Base-by-base conservation (phyloP, 2,329 filamentous ascomycete genomes). In the Sclerotinia sclerotiorum region DNA sequence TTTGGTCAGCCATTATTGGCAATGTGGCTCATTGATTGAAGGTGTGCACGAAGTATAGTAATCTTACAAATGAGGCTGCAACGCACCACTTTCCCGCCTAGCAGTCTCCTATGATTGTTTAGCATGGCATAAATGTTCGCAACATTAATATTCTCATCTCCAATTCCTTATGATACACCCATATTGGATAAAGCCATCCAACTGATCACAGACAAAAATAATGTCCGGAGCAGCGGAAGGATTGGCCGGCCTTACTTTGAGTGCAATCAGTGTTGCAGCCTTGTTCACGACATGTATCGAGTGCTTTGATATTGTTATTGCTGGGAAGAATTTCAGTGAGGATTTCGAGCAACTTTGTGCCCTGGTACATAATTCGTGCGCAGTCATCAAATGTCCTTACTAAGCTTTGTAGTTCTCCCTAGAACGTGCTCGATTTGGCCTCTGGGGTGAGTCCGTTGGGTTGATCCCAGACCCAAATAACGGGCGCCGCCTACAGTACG, bases 231-330 rank as follows among this genome's bases (percentile, higher is more conserved):
- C 55, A 32, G 61, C 68, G 27, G 55, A 68, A 56, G 69, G 66
- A 1, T 56, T 65, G 48, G 73, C 70, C 1, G 71, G 73, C 1
- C 69, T 76, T 5, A 69, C 68, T 1, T 54, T 74, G 19, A 71
- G 73, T 32, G 70, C 65, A 5, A 55, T 76, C 3, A 73, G 73
- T 3, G 67, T 76, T 11, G 71, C 71, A 10, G 72, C 71, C 32
- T 70, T 76, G 5, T 74, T 77, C 58, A 73, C 68, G 7, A 70
- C 71, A 5, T 76, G 73, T 44, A 72, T 78, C 11, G 73, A 76
- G 13, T 73, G 70, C 32, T 77, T 74, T 35, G 70, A 77, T 57
- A 73, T 77, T 32, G 63, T 76, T 7, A 70, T 74, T 17, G 58
- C 69, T 2, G 72, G 68, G 5, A 67, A 69, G 15, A 68, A 73